Evolutionary conservation across 1,284 basidiomycete species (phyloP), one percentile per base, ranked within the genome.

Genomic region (Mycocalia duriaeana): DNA sequence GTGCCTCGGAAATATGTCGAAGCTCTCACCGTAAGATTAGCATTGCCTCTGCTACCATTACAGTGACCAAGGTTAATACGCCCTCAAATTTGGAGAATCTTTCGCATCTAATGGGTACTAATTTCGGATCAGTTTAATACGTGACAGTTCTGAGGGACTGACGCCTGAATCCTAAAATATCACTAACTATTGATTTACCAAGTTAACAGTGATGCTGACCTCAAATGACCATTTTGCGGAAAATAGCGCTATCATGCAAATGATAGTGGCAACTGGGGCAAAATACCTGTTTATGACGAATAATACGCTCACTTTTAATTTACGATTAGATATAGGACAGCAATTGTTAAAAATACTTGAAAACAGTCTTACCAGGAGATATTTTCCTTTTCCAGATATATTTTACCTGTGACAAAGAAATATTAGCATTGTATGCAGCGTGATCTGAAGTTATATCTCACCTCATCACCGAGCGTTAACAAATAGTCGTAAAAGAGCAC

Each of bases 11-110:
- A 18, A 36, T 25, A 20, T 19, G 6, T 22, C 9, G 26, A 11
- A 25, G 3, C 3, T 25, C 40, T 8, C 24, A 42, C 40, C 40
- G 4, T 19, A 42, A 18, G 3, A 42, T 42, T 3, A 42, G 40
- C 40, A 42, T 42, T 5, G 16, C 23, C 26, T 42, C 40, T 4
- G 40, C 40, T 14, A 42, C 25, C 40, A 42, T 42, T 4, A 42
- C 40, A 25, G 5, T 42, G 11, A 42, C 23, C 14, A 42, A 4
- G 26, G 40, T 42, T 9, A 25, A n/a, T 4, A 42, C 18, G 5
- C 25, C 25, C n/a, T 42, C 25, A 25, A 23, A 25, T 25, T 18
- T 39, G 4, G 37, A 39, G 37, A 39, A 18, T 22, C 24, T 19
- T 5, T 5, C 19, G 24, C 37, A 39, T 5, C 37, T 39, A 18